Percentiles rank a stretch among this genome's conserved stretches.
phyloP scores from a whole-genome alignment of 306 rosid species.

The Fagus crenata region DNA sequence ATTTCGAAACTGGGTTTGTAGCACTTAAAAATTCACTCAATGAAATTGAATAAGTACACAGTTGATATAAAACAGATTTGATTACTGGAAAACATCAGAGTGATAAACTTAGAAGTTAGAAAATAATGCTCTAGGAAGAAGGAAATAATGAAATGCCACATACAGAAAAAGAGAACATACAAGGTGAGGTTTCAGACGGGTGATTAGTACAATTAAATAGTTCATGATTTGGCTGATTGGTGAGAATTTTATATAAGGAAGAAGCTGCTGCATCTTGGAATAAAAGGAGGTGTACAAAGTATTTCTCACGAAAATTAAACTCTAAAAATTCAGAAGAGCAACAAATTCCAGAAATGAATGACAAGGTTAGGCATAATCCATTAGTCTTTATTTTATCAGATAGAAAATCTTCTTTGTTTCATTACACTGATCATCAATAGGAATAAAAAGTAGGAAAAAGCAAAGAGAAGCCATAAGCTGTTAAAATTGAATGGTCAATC shows the following conservation, averaged over 20 bases:
- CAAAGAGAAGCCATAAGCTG: neutral
- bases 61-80: neutral
- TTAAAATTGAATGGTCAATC: neutral
- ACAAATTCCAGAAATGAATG: neutral
- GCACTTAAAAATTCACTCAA: too few relatives aligned
- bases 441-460: neutral
- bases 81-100: conserved; percentile 16
- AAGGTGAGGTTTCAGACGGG: neutral
- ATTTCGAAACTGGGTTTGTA: too few relatives aligned
- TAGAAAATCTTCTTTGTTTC: neutral
- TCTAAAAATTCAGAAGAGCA: neutral
- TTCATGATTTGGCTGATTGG: neutral
- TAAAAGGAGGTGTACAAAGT: neutral
- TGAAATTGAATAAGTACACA: too few relatives aligned
- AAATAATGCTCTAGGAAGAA: conserved; percentile 24
- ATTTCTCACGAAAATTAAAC: neutral
- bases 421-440: neutral
- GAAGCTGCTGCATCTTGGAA: neutral
- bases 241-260: neutral
- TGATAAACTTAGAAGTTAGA: conserved; percentile 14
- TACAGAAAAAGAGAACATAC: neutral
- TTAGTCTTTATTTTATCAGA: neutral
- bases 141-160: neutral
- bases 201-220: neutral
- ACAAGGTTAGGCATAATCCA: neutral